Evolutionary conservation across 2,329 filamentous ascomycete species (phyloP).

Genomic region (Trichoderma endophyticum): DNA sequence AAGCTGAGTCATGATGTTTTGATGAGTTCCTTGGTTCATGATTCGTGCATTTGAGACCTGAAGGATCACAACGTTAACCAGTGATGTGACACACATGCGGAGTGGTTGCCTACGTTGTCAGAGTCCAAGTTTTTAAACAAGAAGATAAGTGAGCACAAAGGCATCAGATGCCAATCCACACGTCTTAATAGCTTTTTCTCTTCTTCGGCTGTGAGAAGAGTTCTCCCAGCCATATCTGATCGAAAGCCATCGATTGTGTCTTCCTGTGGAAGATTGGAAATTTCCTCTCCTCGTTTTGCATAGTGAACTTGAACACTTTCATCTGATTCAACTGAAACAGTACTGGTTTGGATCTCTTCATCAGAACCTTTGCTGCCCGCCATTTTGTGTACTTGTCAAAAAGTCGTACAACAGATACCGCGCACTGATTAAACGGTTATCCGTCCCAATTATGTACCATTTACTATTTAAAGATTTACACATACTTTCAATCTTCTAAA

Average conservation of each 20-base stretch:
- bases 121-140: neutral
- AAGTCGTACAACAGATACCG: neutral
- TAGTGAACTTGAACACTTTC: neutral
- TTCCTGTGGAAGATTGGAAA: neutral
- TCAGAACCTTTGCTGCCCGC: neutral
- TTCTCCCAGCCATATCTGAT: neutral
- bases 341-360: neutral
- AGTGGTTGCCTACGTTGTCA: neutral
- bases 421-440: too few species aligned
- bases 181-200: neutral
- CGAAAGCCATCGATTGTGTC: neutral
- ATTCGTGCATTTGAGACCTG: slow-evolving; percentile 41
- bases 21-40: slow-evolving; percentile 40
- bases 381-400: neutral
- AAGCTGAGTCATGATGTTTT: slow-evolving; percentile 42
- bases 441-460: neutral
- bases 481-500: neutral
- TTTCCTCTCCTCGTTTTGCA: neutral
- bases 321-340: neutral
- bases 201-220: neutral
- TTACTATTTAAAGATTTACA: neutral
- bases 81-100: neutral
- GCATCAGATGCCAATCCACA: neutral
- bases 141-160: neutral
- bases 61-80: neutral